Evolutionary conservation across 2,329 filamentous ascomycete genomes (phyloP).

Genomic region (Aphanocladium album): DNA sequence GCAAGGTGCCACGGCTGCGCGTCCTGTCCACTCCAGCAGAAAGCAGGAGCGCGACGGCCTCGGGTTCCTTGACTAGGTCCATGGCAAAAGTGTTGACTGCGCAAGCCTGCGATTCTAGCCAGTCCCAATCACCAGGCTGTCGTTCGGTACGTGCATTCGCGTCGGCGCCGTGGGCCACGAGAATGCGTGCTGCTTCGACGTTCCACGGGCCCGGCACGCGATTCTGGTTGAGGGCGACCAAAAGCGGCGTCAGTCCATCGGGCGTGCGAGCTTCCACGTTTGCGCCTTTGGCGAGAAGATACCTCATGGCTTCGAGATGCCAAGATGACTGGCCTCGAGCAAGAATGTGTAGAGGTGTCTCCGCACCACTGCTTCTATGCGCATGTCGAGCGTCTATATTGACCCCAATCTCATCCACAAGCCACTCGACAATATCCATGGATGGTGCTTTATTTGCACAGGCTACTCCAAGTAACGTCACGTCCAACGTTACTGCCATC

Average conservation of each 20-base stretch:
- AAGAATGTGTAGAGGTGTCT: not conserved
- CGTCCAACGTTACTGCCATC: not conserved
- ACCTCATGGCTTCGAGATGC: not conserved
- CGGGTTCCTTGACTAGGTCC: not conserved
- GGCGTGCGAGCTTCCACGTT: not conserved
- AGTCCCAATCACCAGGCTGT: not conserved
- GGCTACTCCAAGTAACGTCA: not conserved
- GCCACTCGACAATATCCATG: conserved; percentile 3
- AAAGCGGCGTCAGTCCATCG: not conserved
- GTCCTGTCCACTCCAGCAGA: not conserved
- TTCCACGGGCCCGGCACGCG: not conserved
- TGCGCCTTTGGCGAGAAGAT: conserved; percentile 4
- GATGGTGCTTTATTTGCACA: not conserved
- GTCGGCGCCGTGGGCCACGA: not conserved
- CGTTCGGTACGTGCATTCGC: not conserved
- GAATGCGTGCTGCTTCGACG: not conserved
- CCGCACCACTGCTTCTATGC: not conserved
- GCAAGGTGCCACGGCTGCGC: not conserved
- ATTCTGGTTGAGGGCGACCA: not conserved
- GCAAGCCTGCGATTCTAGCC: not conserved
- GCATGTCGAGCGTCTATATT: not conserved
- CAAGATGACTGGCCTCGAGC: not conserved
- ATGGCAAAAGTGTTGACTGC: not conserved
- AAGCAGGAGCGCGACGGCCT: not conserved
- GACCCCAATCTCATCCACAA: not conserved